These are phyloP conservation scores for Penicillium samsonianum DNA, from an alignment of 495 filamentous ascomycete genomes.

Conservation along the genomic window DNA sequence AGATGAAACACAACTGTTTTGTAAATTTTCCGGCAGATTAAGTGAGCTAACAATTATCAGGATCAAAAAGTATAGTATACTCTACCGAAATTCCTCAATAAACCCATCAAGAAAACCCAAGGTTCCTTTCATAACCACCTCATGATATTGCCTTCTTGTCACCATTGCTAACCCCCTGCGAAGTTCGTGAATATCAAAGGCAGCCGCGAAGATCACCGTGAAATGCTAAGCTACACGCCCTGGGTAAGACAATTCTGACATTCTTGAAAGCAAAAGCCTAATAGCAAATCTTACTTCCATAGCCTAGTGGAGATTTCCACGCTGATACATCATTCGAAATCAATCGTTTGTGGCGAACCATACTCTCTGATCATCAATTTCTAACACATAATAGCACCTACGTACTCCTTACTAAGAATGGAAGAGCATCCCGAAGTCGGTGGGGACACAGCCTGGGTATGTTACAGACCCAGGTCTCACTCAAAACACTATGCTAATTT, in stretches of 20 bases:
- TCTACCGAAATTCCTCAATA: too few species aligned
- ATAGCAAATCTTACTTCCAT: slow-evolving; percentile 1
- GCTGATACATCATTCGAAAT: slow-evolving; percentile 55
- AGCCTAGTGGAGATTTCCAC: slow-evolving; percentile 49
- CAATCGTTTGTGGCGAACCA: slow-evolving; percentile 33
- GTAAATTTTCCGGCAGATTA: not conserved
- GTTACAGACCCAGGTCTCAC: not conserved
- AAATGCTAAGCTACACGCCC: slow-evolving; percentile 40
- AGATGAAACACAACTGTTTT: not conserved
- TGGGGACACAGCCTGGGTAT: slow-evolving; percentile 53
- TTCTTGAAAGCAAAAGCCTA: not conserved
- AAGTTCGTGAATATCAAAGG: slow-evolving; percentile 40
- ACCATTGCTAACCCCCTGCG: slow-evolving; percentile 4
- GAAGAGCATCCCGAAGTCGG: slow-evolving; percentile 56
- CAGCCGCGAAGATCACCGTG: slow-evolving; percentile 40
- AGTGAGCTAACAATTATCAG: not conserved
- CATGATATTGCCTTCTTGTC: not conserved
- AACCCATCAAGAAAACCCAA: too few species aligned
- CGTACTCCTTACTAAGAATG: slow-evolving; percentile 55
- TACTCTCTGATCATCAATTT: not conserved
- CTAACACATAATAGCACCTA: slow-evolving; percentile 32
- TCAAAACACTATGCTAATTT: not conserved
- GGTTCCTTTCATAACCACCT: not conserved
- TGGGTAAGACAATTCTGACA: slow-evolving; percentile 26
- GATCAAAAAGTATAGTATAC: slow-evolving; percentile 18